phyloP scores from a whole-genome alignment of 176 grass and related monocot genomes.

The Triticum turgidum region DNA sequence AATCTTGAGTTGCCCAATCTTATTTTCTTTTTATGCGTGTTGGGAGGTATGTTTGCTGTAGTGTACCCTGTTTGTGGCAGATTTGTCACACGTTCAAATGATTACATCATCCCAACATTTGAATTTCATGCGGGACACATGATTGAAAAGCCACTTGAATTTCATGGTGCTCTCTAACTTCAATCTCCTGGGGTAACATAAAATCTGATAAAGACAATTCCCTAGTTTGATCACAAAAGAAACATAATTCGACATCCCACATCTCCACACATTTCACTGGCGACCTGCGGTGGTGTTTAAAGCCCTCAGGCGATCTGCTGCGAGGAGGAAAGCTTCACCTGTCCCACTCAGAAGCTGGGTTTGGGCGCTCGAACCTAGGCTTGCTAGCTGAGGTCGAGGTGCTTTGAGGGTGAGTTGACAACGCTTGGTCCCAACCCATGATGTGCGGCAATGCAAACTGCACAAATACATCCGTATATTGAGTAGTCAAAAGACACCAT shows the following conservation, averaged over 20 bases:
- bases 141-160: too few species aligned
- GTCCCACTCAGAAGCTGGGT: slow-evolving; percentile 66
- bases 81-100: neutral
- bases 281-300: neutral
- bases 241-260: neutral
- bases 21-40: neutral
- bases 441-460: slow-evolving; percentile 80
- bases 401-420: slow-evolving; percentile 26
- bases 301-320: neutral
- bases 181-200: neutral
- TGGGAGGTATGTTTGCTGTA: neutral
- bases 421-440: slow-evolving; percentile 72
- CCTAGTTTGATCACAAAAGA: neutral
- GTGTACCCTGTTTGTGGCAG: neutral
- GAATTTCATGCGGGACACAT: too few species aligned
- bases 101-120: too few species aligned
- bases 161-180: neutral
- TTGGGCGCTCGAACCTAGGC: slow-evolving; percentile 38
- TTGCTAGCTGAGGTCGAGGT: slow-evolving; percentile 24
- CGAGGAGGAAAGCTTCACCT: slow-evolving; percentile 44
- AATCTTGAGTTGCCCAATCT: neutral
- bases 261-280: neutral
- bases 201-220: neutral
- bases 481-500: slow-evolving; percentile 5
- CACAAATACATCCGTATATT: neutral